Evolutionary conservation across 116 monocot species (phyloP), one percentile per base, ranked within the genome.

Genomic region (Dioscorea cayenensis): DNA sequence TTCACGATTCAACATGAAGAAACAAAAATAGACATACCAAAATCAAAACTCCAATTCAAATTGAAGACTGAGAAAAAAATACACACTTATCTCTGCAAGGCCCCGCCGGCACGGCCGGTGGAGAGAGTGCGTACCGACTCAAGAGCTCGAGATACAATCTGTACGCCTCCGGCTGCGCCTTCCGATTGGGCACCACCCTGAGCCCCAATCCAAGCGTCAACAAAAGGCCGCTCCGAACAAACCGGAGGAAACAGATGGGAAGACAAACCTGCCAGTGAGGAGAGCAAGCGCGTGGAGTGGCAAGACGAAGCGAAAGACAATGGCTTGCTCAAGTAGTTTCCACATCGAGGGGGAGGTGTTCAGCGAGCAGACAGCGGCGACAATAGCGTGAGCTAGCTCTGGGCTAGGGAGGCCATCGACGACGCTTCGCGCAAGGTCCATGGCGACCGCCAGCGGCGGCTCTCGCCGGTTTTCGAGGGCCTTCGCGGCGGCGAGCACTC

Each of bases 131-230:
- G 36, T 91, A 80, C 49, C 85, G 81, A 29, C 51, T 73, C 60
- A 92, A 20, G 1, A 95, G 84, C 73, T 92, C 92, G 61, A 95
- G 80, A 63, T 92, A 95, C 36, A 95, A 81, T 67, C 89, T 81
- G 69, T 92, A 95, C 18, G 92, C 92, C 83, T 89, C 95, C 64
- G 95, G 95, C 80, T 92, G 79, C 51, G 20, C 69, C 68, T 65
- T 67, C 28, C 85, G 87, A 58, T 87, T 64, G 12, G 86, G 89
- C 43, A 92, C 71, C 52, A 89, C 82, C 78, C 95, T 92, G 68
- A 48, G 62, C 21, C 35, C 29, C 67, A 60, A 72, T 51, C 10
- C 64, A 51, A 36, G 25, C 28, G 17, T 10, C 55, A 14, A 64
- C 43, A 23, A 55, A 55, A 16, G 16, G 20, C 49, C 58, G 25